phyloP scores from a whole-genome alignment of 2,329 filamentous ascomycete species.

The Aplosporella prunicola region DNA sequence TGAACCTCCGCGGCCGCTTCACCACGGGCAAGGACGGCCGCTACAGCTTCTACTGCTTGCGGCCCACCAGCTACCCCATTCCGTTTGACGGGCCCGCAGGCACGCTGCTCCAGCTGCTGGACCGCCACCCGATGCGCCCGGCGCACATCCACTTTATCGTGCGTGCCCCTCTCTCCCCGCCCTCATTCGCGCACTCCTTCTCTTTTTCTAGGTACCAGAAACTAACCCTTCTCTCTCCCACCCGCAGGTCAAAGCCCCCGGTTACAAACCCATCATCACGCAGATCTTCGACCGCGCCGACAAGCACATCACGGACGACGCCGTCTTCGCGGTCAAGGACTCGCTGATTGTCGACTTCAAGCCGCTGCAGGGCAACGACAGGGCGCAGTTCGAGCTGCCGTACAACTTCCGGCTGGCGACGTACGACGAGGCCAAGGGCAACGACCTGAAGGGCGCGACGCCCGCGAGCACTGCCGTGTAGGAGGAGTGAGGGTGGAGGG shows the following conservation, averaged over 20 bases:
- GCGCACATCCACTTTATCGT: conserved; percentile 56
- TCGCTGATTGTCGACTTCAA: conserved; percentile 49
- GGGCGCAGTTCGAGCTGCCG: conserved; percentile 44
- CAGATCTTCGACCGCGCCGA: conserved; percentile 66
- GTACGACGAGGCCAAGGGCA: conserved; percentile 23
- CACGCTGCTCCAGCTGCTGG: conserved; percentile 47
- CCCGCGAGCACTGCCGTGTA: not conserved
- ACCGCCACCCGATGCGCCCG: conserved; percentile 52
- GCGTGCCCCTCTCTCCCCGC: conserved; percentile 18
- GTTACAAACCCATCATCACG: conserved; percentile 61
- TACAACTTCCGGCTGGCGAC: conserved; percentile 41
- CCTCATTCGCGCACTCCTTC: too few species aligned
- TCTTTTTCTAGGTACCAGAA: conserved; percentile 6
- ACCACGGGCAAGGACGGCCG: conserved; percentile 54
- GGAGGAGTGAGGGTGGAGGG: not conserved
- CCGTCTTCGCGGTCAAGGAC: conserved; percentile 52
- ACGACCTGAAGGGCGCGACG: not conserved
- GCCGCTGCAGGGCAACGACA: conserved; percentile 40
- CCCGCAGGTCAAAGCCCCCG: conserved; percentile 43
- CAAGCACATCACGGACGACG: conserved; percentile 51
- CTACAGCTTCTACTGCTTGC: conserved; percentile 43
- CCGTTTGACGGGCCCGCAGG: conserved; percentile 51
- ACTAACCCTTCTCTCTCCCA: conserved; percentile 1
- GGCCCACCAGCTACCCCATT: conserved; percentile 42
- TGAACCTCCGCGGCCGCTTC: conserved; percentile 66